Base-by-base conservation (phyloP, 805 yeast genomes). In the Crinitomyces ghanaensis region DNA sequence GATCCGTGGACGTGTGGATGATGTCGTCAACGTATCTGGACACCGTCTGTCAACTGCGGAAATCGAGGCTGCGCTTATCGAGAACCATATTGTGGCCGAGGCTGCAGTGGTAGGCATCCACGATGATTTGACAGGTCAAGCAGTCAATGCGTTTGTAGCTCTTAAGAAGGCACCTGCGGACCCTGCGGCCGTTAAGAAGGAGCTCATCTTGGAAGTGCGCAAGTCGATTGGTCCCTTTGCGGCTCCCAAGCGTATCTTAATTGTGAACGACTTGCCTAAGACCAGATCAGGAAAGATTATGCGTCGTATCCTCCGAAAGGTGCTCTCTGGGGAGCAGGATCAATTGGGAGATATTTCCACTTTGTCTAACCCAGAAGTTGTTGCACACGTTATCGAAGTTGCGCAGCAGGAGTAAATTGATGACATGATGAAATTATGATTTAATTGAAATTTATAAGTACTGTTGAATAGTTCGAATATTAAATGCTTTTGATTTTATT, bases 1-100 rank as follows among this genome's bases (percentile, higher is more conserved):
- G 95, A 88, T 91, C 57, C 73, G 88, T 60, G 98, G 98, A 51
- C 79, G 98, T 61, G 96, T 91, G 43, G 97, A 91, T 58, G 98
- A 91, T 52, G 97, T 91, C 39, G 98, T 88, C 46, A 91, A 91
- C 54, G 97, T 91, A 25, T 78, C 93, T 34, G 98, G 98, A 46
- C 98, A 91, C 63, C 77, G 98, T 60, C 70, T 91, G 46, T 84
- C 96, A n/a, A 88, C 98, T 29, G 93, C 97, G 16, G 98, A 91
- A 64, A 91, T 91, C 48, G 98, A 91, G 63, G 79, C 95, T 28
- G 91, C 94, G 23, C 66, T 86, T 49, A 68, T 75, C 44, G 85
- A 78, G 53, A 84, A 83, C 62, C 66, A 66, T 23, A 65, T 70
- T 44, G 95, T 91, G 34, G 79, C 84, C 29, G 98, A 91, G 64